These are phyloP conservation scores for Leccinellum luteum DNA, from an alignment of 768 basidiomycete species.

Conservation along the genomic window DNA sequence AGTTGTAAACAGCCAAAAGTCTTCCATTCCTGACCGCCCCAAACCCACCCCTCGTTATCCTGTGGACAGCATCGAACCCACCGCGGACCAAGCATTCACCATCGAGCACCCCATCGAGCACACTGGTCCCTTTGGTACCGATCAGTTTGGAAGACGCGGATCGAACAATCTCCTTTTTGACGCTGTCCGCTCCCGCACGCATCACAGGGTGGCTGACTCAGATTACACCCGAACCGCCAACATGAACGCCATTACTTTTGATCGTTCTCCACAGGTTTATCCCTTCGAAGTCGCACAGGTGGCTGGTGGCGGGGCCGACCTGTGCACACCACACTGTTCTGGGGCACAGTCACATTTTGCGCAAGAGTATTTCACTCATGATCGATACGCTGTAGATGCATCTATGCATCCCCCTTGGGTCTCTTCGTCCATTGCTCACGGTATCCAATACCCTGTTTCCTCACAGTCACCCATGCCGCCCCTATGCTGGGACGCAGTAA, in stretches of 20 bases:
- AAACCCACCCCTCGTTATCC: constrained; percentile 16
- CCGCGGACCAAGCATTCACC: constrained; percentile 11
- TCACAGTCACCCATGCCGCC: constrained; percentile 28
- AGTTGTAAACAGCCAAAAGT: constrained; percentile 7
- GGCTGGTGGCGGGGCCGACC: constrained; percentile 24
- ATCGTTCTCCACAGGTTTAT: constrained; percentile 21
- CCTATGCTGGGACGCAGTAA: constrained; percentile 29
- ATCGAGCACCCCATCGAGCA: constrained; percentile 16
- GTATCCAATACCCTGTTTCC: constrained; percentile 28
- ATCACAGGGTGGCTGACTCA: constrained; percentile 25
- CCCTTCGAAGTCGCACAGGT: constrained; percentile 17
- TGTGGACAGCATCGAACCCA: constrained; percentile 14
- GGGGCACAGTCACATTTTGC: constrained; percentile 24
- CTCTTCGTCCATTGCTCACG: constrained; percentile 25
- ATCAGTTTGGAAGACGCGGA: constrained; percentile 32
- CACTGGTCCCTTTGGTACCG: constrained; percentile 8
- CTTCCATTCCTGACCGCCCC: constrained; percentile 19
- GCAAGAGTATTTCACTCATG: constrained; percentile 26
- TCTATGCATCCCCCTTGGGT: constrained; percentile 27
- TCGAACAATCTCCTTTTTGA: constrained; percentile 41
- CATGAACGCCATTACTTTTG: constrained; percentile 21
- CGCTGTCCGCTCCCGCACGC: constrained; percentile 28
- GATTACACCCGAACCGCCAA: constrained; percentile 19
- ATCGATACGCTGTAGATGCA: constrained; percentile 21
- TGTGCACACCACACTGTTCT: constrained; percentile 21